These are phyloP conservation scores for Trametes cubensis DNA, from an alignment of 768 basidiomycete genomes.

Conservation along the genomic window DNA sequence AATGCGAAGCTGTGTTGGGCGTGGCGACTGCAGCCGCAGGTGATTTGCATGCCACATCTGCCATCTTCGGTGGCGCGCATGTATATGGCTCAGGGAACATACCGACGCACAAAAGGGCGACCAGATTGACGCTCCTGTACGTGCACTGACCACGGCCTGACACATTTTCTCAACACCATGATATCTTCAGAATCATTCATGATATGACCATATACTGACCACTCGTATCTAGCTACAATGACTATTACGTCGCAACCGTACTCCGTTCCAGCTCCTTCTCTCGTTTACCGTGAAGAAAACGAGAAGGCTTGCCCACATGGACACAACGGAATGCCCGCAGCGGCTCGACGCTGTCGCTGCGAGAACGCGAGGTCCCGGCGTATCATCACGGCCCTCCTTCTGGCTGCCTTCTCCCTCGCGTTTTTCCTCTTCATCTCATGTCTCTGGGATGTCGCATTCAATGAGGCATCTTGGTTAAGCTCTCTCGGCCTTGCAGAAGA, in stretches of 20 bases:
- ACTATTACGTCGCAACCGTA: conserved; percentile 17
- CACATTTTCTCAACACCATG: too few relatives aligned
- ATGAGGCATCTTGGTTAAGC: conserved; percentile 17
- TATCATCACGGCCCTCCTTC: conserved; percentile 5
- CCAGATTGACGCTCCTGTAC: too few relatives aligned
- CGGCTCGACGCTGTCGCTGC: conserved; percentile 12
- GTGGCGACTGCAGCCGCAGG: too few relatives aligned
- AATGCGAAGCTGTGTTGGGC: too few relatives aligned
- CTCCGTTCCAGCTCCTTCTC: conserved; percentile 2
- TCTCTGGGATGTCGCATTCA: conserved; percentile 15
- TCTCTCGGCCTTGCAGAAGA: conserved; percentile 11
- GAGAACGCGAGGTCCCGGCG: conserved; percentile 9
- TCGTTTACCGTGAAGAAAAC: conserved; percentile 3
- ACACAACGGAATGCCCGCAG: neutral
- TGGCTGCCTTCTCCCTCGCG: conserved; percentile 2
- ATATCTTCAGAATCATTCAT: too few relatives aligned
- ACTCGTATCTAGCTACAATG: neutral
- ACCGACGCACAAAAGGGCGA: too few relatives aligned
- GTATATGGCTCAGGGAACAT: too few relatives aligned
- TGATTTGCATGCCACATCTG: too few relatives aligned
- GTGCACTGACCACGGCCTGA: too few relatives aligned
- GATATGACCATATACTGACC: too few relatives aligned
- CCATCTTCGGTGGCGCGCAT: too few relatives aligned
- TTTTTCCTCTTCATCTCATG: conserved; percentile 3
- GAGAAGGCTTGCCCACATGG: conserved; percentile 16